phyloP scores from a whole-genome alignment of 352 stramenopile species.

The Albugo candida region DNA sequence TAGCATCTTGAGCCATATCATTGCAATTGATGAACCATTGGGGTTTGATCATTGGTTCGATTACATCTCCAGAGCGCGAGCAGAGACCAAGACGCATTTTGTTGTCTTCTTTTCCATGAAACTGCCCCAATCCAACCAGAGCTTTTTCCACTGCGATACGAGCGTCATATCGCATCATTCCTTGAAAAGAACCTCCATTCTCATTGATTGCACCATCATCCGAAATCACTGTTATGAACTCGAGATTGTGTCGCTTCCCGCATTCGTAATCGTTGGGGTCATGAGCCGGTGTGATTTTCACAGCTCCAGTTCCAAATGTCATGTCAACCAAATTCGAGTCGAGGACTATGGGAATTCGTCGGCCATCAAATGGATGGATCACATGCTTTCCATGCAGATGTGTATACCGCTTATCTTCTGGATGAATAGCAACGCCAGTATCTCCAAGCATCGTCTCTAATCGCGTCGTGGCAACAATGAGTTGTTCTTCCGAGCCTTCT shows the following conservation, averaged over 20 bases:
- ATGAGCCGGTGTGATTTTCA: conserved; percentile 99
- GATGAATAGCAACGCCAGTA: conserved; percentile 95
- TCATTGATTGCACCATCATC: conserved; percentile 93
- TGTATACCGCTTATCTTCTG: conserved; percentile 95
- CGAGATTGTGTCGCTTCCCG: conserved; percentile 90
- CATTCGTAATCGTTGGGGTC: conserved; percentile 99
- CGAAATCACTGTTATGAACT: conserved; percentile 96
- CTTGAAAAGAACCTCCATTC: conserved; percentile 75
- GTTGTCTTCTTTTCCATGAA: conserved; percentile 93
- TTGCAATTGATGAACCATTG: conserved; percentile 93
- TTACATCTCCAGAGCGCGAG: conserved; percentile 95
- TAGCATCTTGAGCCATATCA: conserved; percentile 70
- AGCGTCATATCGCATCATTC: conserved; percentile 82
- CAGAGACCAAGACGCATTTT: conserved; percentile 97
- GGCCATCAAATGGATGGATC: conserved; percentile 94
- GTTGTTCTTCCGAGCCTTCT: conserved; percentile 68
- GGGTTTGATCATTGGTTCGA: conserved; percentile 99
- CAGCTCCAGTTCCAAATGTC: conserved; percentile 92
- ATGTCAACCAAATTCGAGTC: conserved; percentile 97
- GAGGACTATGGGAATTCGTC: conserved; percentile 93
- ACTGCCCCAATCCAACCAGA: conserved; percentile 87
- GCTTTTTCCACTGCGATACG: conserved; percentile 77
- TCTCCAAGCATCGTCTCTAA: conserved; percentile 99
- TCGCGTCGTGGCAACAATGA: conserved; percentile 87
- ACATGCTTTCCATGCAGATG: conserved; percentile 97